Evolutionary conservation across 257 asterid species (phyloP).

Genomic region (Rubia yunnanensis): DNA sequence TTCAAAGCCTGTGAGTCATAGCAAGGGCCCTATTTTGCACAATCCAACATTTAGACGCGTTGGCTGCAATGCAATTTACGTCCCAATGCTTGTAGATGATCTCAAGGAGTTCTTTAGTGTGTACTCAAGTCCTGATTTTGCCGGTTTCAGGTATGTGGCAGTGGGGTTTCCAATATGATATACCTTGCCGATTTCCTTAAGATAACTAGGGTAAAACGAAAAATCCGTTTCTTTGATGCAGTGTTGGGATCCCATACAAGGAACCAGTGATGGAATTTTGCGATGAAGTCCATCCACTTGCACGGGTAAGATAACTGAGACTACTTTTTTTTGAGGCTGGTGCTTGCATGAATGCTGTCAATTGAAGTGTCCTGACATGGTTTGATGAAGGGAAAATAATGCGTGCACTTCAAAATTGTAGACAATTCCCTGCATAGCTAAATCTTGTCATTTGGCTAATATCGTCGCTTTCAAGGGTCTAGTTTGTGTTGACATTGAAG

Average conservation of each 20-base stretch:
- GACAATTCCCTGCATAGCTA: neutral
- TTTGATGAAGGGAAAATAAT: neutral
- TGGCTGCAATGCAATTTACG: conserved; percentile 48
- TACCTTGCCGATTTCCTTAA: neutral
- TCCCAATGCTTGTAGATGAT: conserved; percentile 65
- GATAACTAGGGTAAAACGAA: neutral
- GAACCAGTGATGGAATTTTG: conserved; percentile 50
- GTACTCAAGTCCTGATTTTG: conserved; percentile 42
- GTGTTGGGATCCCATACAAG: conserved; percentile 68
- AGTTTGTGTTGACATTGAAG: neutral
- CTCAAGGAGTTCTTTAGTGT: conserved; percentile 48
- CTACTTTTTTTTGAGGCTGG: neutral
- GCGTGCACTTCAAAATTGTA: no score
- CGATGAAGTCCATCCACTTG: conserved; percentile 62
- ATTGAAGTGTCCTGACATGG: neutral
- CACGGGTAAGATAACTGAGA: conserved; percentile 37
- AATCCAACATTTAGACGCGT: conserved; percentile 51
- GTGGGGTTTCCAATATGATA: neutral
- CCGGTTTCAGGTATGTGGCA: conserved; percentile 48
- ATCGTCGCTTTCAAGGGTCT: neutral
- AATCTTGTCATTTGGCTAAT: neutral
- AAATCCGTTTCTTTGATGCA: conserved; percentile 12
- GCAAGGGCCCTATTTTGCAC: conserved; percentile 67
- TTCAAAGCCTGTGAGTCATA: conserved; percentile 62
- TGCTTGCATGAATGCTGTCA: neutral